phyloP scores from a whole-genome alignment of 192 early-diverging fungal species.

The Linnemannia elongata region DNA sequence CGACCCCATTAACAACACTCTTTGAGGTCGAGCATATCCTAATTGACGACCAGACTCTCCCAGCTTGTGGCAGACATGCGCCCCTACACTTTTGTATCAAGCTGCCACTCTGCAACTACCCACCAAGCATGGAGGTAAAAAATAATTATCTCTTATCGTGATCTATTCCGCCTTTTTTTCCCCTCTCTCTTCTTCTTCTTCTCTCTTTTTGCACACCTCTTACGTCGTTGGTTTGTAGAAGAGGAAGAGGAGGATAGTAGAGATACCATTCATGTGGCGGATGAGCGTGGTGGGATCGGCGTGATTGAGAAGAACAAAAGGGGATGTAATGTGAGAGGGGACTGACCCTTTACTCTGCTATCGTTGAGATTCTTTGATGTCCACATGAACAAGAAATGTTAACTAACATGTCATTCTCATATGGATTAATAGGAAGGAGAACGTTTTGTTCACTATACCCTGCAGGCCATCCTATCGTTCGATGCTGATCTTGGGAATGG shows the following conservation, averaged over 20 bases:
- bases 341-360: background rate
- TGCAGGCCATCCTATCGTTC: slow-evolving; percentile 19
- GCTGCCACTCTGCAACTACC: slow-evolving; percentile 39
- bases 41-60: slow-evolving; percentile 18
- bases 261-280: background rate
- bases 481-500: slow-evolving; percentile 6
- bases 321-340: background rate
- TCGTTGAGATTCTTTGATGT: background rate
- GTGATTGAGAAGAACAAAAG: background rate
- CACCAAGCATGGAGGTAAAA: slow-evolving; percentile 43
- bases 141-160: background rate
- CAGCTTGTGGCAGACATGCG: slow-evolving; percentile 17
- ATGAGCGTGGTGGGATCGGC: background rate
- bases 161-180: background rate
- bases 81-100: slow-evolving; percentile 38
- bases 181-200: background rate
- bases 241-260: background rate
- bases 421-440: slow-evolving; percentile 12
- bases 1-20: background rate
- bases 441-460: slow-evolving; percentile 21
- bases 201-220: background rate
- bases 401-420: background rate
- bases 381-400: background rate
- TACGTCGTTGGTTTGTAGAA: background rate
- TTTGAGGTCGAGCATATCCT: slow-evolving; percentile 45